Base-by-base conservation (phyloP, 148 eudicot genomes). In the Chenopodium suecicum region DNA sequence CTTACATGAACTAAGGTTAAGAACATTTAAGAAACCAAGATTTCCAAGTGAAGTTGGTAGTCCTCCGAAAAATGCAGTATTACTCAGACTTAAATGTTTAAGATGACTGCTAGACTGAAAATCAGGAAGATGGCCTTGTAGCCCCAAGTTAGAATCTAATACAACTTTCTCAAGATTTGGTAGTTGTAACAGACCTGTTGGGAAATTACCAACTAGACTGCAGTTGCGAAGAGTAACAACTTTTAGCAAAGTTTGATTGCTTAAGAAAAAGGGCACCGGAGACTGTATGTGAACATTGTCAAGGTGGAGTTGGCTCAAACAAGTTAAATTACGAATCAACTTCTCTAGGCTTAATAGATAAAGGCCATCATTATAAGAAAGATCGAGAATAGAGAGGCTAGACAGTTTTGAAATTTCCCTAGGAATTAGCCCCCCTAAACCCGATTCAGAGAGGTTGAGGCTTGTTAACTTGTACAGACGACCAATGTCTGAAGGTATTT, bases 401-500 rank as follows among this genome's bases (percentile, higher is more conserved):
- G 82, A 81, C 27, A 88, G 9, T 2, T 37, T 19, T 27, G 82
- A 79, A 47, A 88, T 46, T 71, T 68, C 76, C 9, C 5, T 1
- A 0, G 90, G 87, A 44, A 88, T 71, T 46, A 78, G 83, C 19
- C 86, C 87, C 47, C 34, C 34, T 47, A 88, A 84, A 1, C 4
- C 1, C 2, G 90, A 88, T 17, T n/a, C 0, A 0, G 86, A 86
- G 20, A 86, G 82, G 7, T 88, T 50, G 1, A 88, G 84, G 31
- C 31, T 31, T 44, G 63, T 77, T 58, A 89, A 29, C 17, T 75
- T 22, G 7, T 46, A 3, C 3, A 88, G 75, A 32, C 4, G 70
- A 0, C 67, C 75, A 37, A 86, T 2, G 2, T n/a, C n/a, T n/a
- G n/a, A n/a, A n/a, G n/a, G n/a, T n/a, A n/a, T n/a, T n/a, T n/a